A percentile compares a stretch with the other conserved stretches of the same genome.
These are phyloP conservation scores for Artemisia tridentata DNA, from an alignment of 129 eudicot species.

Conservation along the genomic window DNA sequence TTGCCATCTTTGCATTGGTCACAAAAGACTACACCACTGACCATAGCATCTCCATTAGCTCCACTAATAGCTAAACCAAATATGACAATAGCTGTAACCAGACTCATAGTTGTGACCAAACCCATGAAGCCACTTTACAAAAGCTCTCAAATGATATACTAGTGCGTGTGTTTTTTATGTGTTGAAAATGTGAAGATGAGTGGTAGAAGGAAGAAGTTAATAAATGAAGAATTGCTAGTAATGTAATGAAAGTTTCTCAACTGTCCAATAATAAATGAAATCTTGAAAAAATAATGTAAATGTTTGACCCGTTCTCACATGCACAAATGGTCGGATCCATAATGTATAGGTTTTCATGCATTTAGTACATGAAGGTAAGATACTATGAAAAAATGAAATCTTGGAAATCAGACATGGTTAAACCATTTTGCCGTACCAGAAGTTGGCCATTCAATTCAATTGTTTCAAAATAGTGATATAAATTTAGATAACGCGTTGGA, in stretches of 20 bases:
- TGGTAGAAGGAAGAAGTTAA: conserved; percentile 34
- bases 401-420: neutral
- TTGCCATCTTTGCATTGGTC: conserved; percentile 98
- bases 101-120: conserved; percentile 27
- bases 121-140: conserved; percentile 42
- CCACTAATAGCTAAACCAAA: conserved; percentile 61
- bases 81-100: conserved; percentile 48
- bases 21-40: conserved; percentile 87
- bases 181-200: conserved; percentile 26
- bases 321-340: conserved; percentile 21
- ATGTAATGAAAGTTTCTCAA: conserved; percentile 33
- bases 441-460: neutral
- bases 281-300: conserved; percentile 30
- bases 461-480: no score
- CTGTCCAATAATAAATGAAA: conserved; percentile 36
- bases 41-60: conserved; percentile 69
- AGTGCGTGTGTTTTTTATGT: neutral
- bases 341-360: conserved; percentile 15
- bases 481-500: no score
- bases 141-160: conserved; percentile 8
- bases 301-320: conserved; percentile 30
- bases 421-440: neutral
- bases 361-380: conserved; percentile 5
- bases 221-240: conserved; percentile 31
- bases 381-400: neutral